A percentile compares a stretch with the other conserved stretches of the same genome.
Evolutionary conservation across 192 early-diverging fungal species (phyloP).

Genomic region (Cladochytrium replicatum): DNA sequence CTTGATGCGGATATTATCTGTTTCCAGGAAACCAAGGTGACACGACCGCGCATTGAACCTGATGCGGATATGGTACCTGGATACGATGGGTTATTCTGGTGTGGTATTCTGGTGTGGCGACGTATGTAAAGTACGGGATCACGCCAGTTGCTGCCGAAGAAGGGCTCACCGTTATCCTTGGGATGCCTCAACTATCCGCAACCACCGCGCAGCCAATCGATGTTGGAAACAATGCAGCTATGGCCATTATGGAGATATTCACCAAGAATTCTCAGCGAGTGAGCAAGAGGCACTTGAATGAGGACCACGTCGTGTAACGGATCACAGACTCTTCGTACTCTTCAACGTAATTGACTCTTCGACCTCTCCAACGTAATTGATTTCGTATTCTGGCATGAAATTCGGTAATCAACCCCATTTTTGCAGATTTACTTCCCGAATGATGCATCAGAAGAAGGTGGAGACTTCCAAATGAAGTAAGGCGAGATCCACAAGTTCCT

Average conservation of each 20-base stretch:
- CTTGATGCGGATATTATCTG: slow-evolving; percentile 54
- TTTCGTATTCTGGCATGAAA: too few relatives aligned
- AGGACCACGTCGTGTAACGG: slow-evolving; percentile 64
- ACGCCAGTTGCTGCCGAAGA: slow-evolving; percentile 55
- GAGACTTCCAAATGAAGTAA: slow-evolving; percentile 44
- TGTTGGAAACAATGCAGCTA: slow-evolving; percentile 1
- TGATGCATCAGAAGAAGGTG: slow-evolving; percentile 34
- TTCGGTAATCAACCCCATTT: neutral
- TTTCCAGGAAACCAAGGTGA: slow-evolving; percentile 70
- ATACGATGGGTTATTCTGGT: slow-evolving; percentile 65
- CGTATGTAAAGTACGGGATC: slow-evolving; percentile 38
- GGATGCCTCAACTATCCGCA: neutral
- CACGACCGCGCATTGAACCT: slow-evolving; percentile 40
- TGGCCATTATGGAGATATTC: slow-evolving; percentile 17
- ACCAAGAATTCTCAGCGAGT: slow-evolving; percentile 13
- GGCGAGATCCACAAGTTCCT: slow-evolving; percentile 12
- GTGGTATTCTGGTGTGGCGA: slow-evolving; percentile 64
- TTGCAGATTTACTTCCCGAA: slow-evolving; percentile 53
- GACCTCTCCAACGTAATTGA: neutral
- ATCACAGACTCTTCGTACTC: slow-evolving; percentile 64
- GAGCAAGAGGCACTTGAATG: slow-evolving; percentile 49
- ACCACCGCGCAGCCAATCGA: neutral
- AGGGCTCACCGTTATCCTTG: slow-evolving; percentile 49
- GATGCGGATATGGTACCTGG: slow-evolving; percentile 54
- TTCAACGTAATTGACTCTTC: slow-evolving; percentile 36